phyloP scores from a whole-genome alignment of 1,284 basidiomycete species.

The Anthracocystis setariae region DNA sequence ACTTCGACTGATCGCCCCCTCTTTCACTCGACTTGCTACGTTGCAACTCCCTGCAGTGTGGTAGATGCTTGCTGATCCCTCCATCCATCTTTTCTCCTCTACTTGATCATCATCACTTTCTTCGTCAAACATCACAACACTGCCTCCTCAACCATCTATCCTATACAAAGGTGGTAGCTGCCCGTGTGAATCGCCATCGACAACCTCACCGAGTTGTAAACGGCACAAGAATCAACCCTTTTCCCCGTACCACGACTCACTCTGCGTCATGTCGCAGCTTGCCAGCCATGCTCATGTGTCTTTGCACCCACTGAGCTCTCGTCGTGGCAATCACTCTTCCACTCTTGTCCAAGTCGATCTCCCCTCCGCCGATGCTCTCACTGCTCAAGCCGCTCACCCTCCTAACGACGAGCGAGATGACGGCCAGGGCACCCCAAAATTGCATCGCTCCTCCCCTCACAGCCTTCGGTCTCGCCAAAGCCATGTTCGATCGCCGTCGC shows the following conservation, averaged over 20 bases:
- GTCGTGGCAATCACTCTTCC: slow-evolving; percentile 47
- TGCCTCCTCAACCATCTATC: no score
- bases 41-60: no score
- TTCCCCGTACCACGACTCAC: neutral
- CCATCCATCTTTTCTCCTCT: slow-evolving; percentile 3
- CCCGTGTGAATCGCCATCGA: neutral
- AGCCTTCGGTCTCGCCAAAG: slow-evolving; percentile 9
- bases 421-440: slow-evolving; percentile 24
- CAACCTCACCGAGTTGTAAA: neutral
- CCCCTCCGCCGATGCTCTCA: neutral
- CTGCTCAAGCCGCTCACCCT: neutral
- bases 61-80: neutral
- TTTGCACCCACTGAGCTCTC: slow-evolving; percentile 57
- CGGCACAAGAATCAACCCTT: neutral
- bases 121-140: neutral
- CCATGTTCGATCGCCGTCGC: slow-evolving; percentile 28
- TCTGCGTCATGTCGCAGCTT: slow-evolving; percentile 39
- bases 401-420: slow-evolving; percentile 18
- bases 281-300: slow-evolving; percentile 48
- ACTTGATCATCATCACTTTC: slow-evolving; percentile 1
- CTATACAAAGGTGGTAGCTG: no score
- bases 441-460: slow-evolving; percentile 18
- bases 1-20: neutral
- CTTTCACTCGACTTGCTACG: no score
- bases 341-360: slow-evolving; percentile 51